Conservation (phyloP, 371 early-diverging fungal species). For the Actinomortierella ambigua region DNA sequence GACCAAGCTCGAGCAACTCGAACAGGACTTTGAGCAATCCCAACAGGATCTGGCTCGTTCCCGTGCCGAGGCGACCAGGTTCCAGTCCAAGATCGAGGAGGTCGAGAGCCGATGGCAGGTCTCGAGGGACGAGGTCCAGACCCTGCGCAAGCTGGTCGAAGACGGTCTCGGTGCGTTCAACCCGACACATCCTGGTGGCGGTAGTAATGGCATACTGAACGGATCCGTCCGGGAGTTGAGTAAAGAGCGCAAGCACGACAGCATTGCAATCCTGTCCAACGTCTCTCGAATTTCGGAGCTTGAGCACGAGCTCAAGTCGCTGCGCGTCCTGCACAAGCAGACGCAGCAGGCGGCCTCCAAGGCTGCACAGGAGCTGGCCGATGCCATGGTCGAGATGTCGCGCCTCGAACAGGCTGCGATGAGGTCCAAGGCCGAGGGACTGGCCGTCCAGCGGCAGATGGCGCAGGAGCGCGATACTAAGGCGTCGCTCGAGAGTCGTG, state of each 20-base stretch:
- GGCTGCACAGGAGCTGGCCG: slow-evolving; percentile 49
- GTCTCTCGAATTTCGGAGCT: slow-evolving; percentile 51
- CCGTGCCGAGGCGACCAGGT: slow-evolving; percentile 33
- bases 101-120: slow-evolving; percentile 32
- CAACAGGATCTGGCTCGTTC: slow-evolving; percentile 25
- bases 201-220: slow-evolving; percentile 7
- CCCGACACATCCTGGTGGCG: neutral
- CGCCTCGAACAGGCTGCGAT: slow-evolving; percentile 63
- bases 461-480: slow-evolving; percentile 62
- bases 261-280: slow-evolving; percentile 37
- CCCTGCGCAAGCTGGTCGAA: slow-evolving; percentile 46
- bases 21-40: slow-evolving; percentile 25
- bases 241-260: slow-evolving; percentile 38
- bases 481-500: slow-evolving; percentile 48
- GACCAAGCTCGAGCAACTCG: slow-evolving; percentile 33
- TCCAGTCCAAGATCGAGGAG: slow-evolving; percentile 41
- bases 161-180: slow-evolving; percentile 46
- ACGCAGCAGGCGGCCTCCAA: slow-evolving; percentile 34
- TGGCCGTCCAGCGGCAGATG: slow-evolving; percentile 55
- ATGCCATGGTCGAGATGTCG: slow-evolving; percentile 60
- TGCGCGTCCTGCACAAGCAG: slow-evolving; percentile 36
- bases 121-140: slow-evolving; percentile 46
- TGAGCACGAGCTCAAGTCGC: slow-evolving; percentile 50
- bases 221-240: slow-evolving; percentile 5
- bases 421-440: slow-evolving; percentile 60